Evolutionary conservation across 306 rosid genomes (phyloP).

Genomic region (Gastrolobium villosum): DNA sequence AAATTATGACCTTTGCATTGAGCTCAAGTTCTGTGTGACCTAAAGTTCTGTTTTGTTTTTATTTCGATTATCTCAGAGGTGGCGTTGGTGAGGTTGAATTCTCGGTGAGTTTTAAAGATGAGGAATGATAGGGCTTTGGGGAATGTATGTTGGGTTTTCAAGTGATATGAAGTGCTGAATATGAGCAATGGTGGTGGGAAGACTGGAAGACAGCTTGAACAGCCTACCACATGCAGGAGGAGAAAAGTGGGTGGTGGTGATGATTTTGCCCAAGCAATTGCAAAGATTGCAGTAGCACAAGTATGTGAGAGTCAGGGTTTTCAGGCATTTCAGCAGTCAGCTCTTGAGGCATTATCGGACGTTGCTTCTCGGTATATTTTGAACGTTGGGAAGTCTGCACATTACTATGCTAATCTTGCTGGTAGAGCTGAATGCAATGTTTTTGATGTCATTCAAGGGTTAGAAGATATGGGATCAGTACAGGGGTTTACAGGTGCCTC

Average conservation of each 20-base stretch:
- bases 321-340: constrained; percentile 81
- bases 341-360: constrained; percentile 69
- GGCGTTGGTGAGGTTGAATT: constrained; percentile 37
- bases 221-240: constrained; percentile 52
- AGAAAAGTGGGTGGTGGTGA: constrained; percentile 67
- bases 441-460: constrained; percentile 78
- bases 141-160: constrained; percentile 45
- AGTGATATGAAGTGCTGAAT: constrained; percentile 89
- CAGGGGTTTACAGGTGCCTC: constrained; percentile 89
- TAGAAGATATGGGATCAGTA: constrained; percentile 72
- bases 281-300: constrained; percentile 71
- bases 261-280: constrained; percentile 68
- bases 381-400: constrained; percentile 73
- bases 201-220: constrained; percentile 76
- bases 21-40: constrained; percentile 6
- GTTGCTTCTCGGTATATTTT: constrained; percentile 62
- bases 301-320: constrained; percentile 83
- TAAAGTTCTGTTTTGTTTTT: neutral
- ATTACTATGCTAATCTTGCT: constrained; percentile 69
- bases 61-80: constrained; percentile 45
- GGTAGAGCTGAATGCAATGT: constrained; percentile 76
- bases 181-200: constrained; percentile 94
- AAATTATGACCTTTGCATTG: constrained; percentile 38
- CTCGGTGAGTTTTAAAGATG: constrained; percentile 39
- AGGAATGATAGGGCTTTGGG: constrained; percentile 52